phyloP scores from a whole-genome alignment of 2,329 filamentous ascomycete species.

The Arthroderma uncinatum region DNA sequence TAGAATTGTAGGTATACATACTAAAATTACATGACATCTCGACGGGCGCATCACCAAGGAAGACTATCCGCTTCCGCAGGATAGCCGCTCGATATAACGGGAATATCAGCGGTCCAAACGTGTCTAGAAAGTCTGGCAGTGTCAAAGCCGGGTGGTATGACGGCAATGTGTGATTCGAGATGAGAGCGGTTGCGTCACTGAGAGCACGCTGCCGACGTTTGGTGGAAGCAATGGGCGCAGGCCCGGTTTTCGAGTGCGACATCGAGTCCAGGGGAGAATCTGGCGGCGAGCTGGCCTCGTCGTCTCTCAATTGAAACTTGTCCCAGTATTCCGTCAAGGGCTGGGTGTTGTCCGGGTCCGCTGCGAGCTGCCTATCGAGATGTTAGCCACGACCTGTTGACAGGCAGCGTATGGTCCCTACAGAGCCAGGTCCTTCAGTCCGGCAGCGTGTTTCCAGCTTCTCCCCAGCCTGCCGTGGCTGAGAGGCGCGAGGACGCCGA shows the following conservation, averaged over 20 bases:
- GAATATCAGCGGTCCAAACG: constrained; percentile 84
- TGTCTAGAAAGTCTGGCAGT: constrained; percentile 62
- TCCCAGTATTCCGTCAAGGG: constrained; percentile 74
- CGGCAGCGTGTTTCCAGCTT: constrained; percentile 76
- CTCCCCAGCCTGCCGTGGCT: constrained; percentile 76
- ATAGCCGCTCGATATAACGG: constrained; percentile 80
- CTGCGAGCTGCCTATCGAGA: constrained; percentile 43
- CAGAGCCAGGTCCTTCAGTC: constrained; percentile 62
- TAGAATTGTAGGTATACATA: constrained; percentile 32
- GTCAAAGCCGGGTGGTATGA: constrained; percentile 79
- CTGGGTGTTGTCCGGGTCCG: constrained; percentile 51
- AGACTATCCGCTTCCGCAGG: constrained; percentile 73
- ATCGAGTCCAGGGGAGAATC: constrained; percentile 45
- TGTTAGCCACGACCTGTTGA: constrained; percentile 1
- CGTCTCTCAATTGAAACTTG: constrained; percentile 27
- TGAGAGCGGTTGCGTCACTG: constrained; percentile 33
- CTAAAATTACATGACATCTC: constrained; percentile 80
- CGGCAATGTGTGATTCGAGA: constrained; percentile 51
- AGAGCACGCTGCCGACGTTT: constrained; percentile 29
- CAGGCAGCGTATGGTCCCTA: constrained; percentile 31
- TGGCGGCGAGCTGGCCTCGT: constrained; percentile 27
- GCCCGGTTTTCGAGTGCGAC: constrained; percentile 37
- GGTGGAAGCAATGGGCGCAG: constrained; percentile 34
- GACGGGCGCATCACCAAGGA: constrained; percentile 77
- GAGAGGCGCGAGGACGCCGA: constrained; percentile 76